Conservation (phyloP, 2,329 filamentous ascomycete species). For the Monosporascus sp. region DNA sequence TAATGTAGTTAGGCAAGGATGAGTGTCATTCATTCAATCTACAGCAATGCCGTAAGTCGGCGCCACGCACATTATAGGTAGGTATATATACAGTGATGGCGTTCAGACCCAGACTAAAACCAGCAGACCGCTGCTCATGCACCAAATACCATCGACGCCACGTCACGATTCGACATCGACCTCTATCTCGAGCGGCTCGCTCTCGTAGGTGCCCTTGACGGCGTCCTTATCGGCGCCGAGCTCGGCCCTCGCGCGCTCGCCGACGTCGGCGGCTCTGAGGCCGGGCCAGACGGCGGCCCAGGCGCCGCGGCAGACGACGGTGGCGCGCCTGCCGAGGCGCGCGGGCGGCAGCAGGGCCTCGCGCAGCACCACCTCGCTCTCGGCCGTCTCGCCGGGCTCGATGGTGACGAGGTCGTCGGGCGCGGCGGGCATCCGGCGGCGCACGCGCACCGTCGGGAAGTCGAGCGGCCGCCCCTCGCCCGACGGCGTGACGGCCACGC, state of each 20-base stretch:
- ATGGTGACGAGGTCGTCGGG: conserved; percentile 34
- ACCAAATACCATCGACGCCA: too few relatives aligned
- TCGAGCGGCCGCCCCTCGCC: conserved; percentile 31
- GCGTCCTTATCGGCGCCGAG: conserved; percentile 15
- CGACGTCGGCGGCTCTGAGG: conserved; percentile 15
- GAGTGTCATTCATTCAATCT: too few relatives aligned
- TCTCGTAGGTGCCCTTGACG: conserved; percentile 18
- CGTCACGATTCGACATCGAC: neutral
- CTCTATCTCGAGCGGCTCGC: conserved; percentile 17
- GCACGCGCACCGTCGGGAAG: conserved; percentile 31
- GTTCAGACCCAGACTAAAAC: too few relatives aligned
- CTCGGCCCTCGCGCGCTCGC: conserved; percentile 13
- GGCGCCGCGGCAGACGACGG: conserved; percentile 29
- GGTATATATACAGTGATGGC: neutral
- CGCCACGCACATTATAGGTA: too few relatives aligned
- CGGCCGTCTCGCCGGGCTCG: conserved; percentile 28
- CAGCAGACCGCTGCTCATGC: too few relatives aligned
- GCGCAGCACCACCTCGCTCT: conserved; percentile 31
- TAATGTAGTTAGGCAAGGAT: too few relatives aligned
- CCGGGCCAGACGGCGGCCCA: conserved; percentile 33
- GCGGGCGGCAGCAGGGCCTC: conserved; percentile 30
- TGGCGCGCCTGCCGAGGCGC: conserved; percentile 26
- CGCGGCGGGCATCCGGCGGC: conserved; percentile 35
- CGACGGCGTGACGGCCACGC: conserved; percentile 27
- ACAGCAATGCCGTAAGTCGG: too few relatives aligned